Evolutionary conservation across 495 filamentous ascomycete species (phyloP).

Genomic region (Lophiotrema nucula): DNA sequence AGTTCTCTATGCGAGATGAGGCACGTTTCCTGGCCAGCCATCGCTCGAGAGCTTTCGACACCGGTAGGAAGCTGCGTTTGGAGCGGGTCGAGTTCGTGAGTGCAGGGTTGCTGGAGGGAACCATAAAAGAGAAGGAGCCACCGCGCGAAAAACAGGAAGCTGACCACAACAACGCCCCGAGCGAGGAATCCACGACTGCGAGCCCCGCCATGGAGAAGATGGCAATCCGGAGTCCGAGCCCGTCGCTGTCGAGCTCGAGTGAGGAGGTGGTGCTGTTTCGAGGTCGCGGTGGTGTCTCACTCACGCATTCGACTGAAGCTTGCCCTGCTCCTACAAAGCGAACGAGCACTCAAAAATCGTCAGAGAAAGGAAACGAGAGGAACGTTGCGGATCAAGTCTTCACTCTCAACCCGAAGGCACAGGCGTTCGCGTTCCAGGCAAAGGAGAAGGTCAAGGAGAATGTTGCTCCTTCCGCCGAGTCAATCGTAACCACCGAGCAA

Average conservation of each 20-base stretch:
- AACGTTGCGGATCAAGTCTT: too few relatives aligned
- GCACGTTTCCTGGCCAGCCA: slow-evolving; percentile 72
- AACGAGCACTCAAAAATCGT: neutral
- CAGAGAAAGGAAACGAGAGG: neutral
- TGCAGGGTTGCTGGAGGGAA: slow-evolving; percentile 52
- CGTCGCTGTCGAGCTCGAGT: slow-evolving; percentile 58
- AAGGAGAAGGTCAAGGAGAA: too few relatives aligned
- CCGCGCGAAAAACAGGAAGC: neutral
- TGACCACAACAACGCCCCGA: neutral
- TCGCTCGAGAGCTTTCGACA: slow-evolving; percentile 41
- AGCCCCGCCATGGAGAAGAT: slow-evolving; percentile 17
- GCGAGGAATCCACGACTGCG: neutral
- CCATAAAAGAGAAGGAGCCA: slow-evolving; percentile 12
- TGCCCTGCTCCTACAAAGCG: neutral
- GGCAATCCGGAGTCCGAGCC: slow-evolving; percentile 34
- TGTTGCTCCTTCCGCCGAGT: too few relatives aligned
- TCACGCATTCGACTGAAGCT: slow-evolving; percentile 5
- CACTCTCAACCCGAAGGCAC: too few relatives aligned
- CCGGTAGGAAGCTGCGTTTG: slow-evolving; percentile 47
- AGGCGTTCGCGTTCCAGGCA: too few relatives aligned
- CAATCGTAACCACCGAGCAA: too few relatives aligned
- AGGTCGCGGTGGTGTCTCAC: slow-evolving; percentile 29
- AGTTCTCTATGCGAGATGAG: slow-evolving; percentile 69
- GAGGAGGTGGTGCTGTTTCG: slow-evolving; percentile 68
- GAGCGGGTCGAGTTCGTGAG: slow-evolving; percentile 72